A percentile compares a stretch with the other conserved stretches of the same genome.
Conservation (phyloP, 768 basidiomycete species). For the Macrolepiota dolichaula region DNA sequence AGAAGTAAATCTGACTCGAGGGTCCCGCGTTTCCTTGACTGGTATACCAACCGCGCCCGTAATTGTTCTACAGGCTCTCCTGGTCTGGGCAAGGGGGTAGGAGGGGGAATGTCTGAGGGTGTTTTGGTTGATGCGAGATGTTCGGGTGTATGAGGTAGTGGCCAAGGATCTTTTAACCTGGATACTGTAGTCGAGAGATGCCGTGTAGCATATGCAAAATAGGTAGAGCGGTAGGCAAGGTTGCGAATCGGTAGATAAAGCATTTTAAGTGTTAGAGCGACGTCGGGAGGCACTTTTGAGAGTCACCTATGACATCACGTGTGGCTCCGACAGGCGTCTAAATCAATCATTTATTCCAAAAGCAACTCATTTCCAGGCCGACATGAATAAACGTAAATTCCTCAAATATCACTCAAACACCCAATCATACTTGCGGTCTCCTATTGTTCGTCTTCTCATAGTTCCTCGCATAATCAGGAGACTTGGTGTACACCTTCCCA, state of each 20-base stretch:
- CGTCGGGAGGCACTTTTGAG: no score
- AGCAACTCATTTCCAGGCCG: no score
- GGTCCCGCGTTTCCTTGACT: slow-evolving; percentile 91
- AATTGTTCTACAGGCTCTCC: slow-evolving; percentile 67
- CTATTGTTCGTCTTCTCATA: slow-evolving; percentile 24
- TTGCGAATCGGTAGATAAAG: slow-evolving; percentile 2
- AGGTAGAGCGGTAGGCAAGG: not conserved
- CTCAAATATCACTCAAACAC: no score
- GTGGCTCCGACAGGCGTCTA: not conserved
- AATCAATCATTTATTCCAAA: no score
- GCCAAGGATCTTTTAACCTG: slow-evolving; percentile 58
- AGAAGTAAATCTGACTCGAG: slow-evolving; percentile 90
- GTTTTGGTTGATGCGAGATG: slow-evolving; percentile 64
- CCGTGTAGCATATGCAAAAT: not conserved
- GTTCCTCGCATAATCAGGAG: slow-evolving; percentile 29
- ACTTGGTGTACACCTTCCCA: slow-evolving; percentile 28
- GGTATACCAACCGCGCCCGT: slow-evolving; percentile 87
- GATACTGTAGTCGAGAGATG: not conserved
- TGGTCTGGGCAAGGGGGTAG: slow-evolving; percentile 64
- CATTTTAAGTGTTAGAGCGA: not conserved
- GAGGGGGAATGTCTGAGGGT: slow-evolving; percentile 43
- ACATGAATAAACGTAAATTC: no score
- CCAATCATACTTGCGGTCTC: not conserved
- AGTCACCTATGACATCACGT: slow-evolving; percentile 4
- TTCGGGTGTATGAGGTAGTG: slow-evolving; percentile 71